Base-by-base conservation (phyloP, 768 basidiomycete genomes). In the Russula foetens region DNA sequence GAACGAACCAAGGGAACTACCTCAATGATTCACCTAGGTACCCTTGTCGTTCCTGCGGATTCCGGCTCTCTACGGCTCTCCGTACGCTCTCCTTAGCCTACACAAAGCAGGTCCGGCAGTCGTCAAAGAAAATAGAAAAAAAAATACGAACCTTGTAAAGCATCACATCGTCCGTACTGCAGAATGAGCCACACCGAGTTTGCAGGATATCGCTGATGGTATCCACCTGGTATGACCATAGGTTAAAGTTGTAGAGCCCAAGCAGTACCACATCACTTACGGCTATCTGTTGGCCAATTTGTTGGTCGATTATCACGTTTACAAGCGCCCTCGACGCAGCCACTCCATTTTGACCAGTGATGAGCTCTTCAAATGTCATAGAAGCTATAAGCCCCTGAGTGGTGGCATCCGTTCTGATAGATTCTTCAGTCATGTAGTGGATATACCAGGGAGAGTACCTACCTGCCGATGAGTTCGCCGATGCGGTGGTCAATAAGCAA, bases 91-190 rank as follows among this genome's bases (percentile, higher is more conserved):
- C 97, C 70, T 91, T 88, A 2, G 96, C 96, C 92, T 95, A 53
- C 3, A 33, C 35, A 14, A 44, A 26, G 43, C 11, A 11, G 9
- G 39, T 4, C 61, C 23, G 31, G n/a, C 17, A 48, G 29, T 26
- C 54, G 46, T 7, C 41, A 23, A 21, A 14, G 24, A 9, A 44
- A n/a, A 15, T 38, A 17, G 7, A 21, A 33, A 5, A 5, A 4
- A 6, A 24, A 23, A 63, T 50, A 63, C 74, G 58, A 67, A 85
- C 93, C 79, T 99, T 99, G 77, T 98, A 98, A 29, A 97, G 73
- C 81, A 97, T 90, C 46, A 99, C 97, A 74, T 99, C 97, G 69
- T 98, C 97, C 2, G 95, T 88, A 66, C 95, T 95, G 73, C 94
- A 98, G 81, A 98, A 98, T 15, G 94, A 92, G 2, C 96, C 95